phyloP scores from a whole-genome alignment of 202 grass and related monocot genomes.

The Schoenoplectus tabernaemontani region DNA sequence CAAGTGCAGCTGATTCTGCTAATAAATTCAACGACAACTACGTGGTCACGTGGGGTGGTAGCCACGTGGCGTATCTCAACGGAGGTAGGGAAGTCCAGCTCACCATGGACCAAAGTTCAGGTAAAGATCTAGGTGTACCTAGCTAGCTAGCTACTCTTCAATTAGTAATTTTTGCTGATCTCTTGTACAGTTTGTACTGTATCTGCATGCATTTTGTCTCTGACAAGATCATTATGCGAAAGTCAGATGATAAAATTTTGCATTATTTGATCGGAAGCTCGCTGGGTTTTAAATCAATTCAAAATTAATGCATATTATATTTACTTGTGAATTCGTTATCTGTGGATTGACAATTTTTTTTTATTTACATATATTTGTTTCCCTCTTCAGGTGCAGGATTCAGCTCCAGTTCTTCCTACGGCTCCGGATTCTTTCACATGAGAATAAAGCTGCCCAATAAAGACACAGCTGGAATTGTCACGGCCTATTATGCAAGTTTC shows the following conservation, averaged over 20 bases:
- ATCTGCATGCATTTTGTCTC: too few species aligned
- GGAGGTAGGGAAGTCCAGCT: constrained; percentile 31
- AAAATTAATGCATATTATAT: neutral
- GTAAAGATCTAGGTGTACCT: too few species aligned
- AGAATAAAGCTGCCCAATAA: constrained; percentile 46
- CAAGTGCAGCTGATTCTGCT: neutral
- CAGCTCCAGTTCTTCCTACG: constrained; percentile 37
- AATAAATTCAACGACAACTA: constrained; percentile 48
- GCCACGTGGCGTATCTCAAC: constrained; percentile 31
- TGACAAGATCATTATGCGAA: too few species aligned
- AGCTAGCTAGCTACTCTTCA: too few species aligned
- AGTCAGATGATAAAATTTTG: too few species aligned
- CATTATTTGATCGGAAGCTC: neutral
- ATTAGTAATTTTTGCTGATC: too few species aligned
- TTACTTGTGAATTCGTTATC: neutral
- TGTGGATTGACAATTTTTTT: neutral
- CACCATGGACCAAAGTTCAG: constrained; percentile 58
- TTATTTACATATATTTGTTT: too few species aligned
- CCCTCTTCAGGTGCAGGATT: constrained; percentile 46
- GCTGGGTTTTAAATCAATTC: neutral
- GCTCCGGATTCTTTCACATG: constrained; percentile 57
- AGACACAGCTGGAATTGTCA: constrained; percentile 41
- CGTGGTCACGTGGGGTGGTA: constrained; percentile 30
- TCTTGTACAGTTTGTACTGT: too few species aligned
- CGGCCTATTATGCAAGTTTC: constrained; percentile 47